These are phyloP conservation scores for Rhizopogon rudus DNA, from an alignment of 768 basidiomycete genomes.

Conservation along the genomic window DNA sequence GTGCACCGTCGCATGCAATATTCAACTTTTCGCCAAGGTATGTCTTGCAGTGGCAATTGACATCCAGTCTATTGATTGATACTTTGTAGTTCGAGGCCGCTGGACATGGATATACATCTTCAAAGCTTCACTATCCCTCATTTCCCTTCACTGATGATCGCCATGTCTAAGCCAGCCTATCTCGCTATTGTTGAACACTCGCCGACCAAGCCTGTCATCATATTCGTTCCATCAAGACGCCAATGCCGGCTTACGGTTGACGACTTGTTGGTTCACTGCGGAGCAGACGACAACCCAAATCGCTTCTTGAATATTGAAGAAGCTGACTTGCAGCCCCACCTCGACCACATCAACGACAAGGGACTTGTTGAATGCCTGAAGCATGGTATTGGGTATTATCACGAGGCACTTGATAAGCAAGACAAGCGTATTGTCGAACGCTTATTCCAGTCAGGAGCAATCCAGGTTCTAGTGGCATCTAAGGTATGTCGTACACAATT, in stretches of 20 bases:
- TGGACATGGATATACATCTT: slow-evolving; percentile 96
- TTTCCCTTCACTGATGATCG: slow-evolving; percentile 97
- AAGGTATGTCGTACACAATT: slow-evolving; percentile 48
- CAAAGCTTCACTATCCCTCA: slow-evolving; percentile 97
- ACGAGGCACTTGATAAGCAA: slow-evolving; percentile 87
- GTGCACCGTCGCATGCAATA: slow-evolving; percentile 86
- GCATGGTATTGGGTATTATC: slow-evolving; percentile 92
- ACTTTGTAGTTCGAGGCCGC: slow-evolving; percentile 73
- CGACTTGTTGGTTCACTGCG: slow-evolving; percentile 84
- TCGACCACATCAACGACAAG: slow-evolving; percentile 78
- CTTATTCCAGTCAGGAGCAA: slow-evolving; percentile 89
- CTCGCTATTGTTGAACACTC: slow-evolving; percentile 89
- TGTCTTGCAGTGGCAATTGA: slow-evolving; percentile 7
- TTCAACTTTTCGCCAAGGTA: slow-evolving; percentile 97
- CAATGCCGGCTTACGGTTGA: slow-evolving; percentile 94
- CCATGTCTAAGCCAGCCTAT: slow-evolving; percentile 98
- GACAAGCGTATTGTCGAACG: slow-evolving; percentile 94
- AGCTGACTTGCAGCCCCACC: slow-evolving; percentile 78
- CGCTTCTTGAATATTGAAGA: slow-evolving; percentile 88
- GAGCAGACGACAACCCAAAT: slow-evolving; percentile 79
- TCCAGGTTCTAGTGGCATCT: slow-evolving; percentile 91
- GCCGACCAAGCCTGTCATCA: slow-evolving; percentile 77
- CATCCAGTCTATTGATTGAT: not conserved
- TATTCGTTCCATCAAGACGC: slow-evolving; percentile 89
- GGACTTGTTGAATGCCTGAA: slow-evolving; percentile 75